Evolutionary conservation across 768 basidiomycete genomes (phyloP), one percentile per base, ranked within the genome.

Genomic region (Mycena venus): DNA sequence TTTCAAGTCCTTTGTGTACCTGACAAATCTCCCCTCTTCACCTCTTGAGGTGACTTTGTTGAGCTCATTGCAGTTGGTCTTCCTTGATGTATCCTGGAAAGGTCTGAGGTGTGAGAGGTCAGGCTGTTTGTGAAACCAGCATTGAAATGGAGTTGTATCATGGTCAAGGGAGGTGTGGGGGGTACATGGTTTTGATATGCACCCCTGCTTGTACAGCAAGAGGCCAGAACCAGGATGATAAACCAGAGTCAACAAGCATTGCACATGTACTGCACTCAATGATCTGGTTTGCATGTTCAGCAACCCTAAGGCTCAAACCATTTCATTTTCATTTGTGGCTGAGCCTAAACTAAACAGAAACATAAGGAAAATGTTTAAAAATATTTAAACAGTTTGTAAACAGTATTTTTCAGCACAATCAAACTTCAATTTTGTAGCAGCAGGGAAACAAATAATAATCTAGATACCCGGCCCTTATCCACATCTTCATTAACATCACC

Each of bases 261-360:
- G 81, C 76, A 0, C 76, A 64, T 0, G 68, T 68, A 32, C 70
- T 73, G 7, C 65, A 40, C 25, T 83, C 79, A 12, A 78, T 66
- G 6, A 79, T 67, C 3, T 70, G 67, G 61, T 81, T 83, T 2
- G 68, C 55, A 2, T 64, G 75, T 56, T 83, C 80, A 0, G 80
- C n/a, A n/a, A n/a, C n/a, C n/a, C n/a, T n/a, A n/a, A n/a, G n/a
- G n/a, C n/a, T n/a, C n/a, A n/a, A n/a, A n/a, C n/a, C n/a, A n/a
- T n/a, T n/a, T n/a, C n/a, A n/a, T n/a, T n/a, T n/a, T n/a, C n/a
- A n/a, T n/a, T n/a, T n/a, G n/a, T n/a, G n/a, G n/a, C n/a, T n/a
- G n/a, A n/a, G n/a, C n/a, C n/a, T n/a, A n/a, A n/a, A n/a, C n/a
- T n/a, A n/a, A n/a, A n/a, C n/a, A n/a, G n/a, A n/a, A n/a, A n/a